Percentiles rank a stretch among this genome's conserved stretches.
Conservation (phyloP, 73 alveolate species). For the Tetrahymena malaccensis region DNA sequence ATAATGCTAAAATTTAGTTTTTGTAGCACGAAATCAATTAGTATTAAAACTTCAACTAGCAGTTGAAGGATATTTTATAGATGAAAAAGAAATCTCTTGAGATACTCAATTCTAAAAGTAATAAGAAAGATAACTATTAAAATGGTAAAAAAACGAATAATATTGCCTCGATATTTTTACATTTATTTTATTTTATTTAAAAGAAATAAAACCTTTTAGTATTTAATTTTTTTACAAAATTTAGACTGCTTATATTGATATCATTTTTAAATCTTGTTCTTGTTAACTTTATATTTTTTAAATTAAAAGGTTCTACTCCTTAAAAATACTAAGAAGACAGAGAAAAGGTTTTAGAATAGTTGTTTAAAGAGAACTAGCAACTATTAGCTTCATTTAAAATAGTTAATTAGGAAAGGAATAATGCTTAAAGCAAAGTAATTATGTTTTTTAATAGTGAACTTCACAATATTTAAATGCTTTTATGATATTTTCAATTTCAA, state of each 20-base stretch:
- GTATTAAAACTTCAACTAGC: background rate
- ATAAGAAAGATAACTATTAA: background rate
- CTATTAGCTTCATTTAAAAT: conserved; percentile 1
- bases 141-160: background rate
- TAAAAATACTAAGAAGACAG: background rate
- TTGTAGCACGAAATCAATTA: conserved; percentile 25
- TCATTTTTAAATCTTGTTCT: background rate
- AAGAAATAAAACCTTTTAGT: too few relatives aligned
- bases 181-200: background rate
- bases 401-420: conserved; percentile 14
- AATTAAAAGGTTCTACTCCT: background rate
- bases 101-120: background rate
- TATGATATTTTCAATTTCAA: background rate
- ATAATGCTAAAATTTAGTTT: conserved; percentile 24
- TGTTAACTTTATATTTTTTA: background rate
- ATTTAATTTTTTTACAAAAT: too few relatives aligned
- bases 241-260: too few relatives aligned
- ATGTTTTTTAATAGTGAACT: background rate
- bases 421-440: conserved; percentile 35
- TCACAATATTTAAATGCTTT: background rate
- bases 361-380: conserved; percentile 21
- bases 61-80: conserved; percentile 7
- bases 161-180: background rate
- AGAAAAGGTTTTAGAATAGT: background rate
- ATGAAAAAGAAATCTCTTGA: conserved; percentile 12